Percentiles rank a stretch among this genome's conserved stretches.
Conservation (phyloP, 352 stramenopile genomes). For the Phytophthora sansomeana region DNA sequence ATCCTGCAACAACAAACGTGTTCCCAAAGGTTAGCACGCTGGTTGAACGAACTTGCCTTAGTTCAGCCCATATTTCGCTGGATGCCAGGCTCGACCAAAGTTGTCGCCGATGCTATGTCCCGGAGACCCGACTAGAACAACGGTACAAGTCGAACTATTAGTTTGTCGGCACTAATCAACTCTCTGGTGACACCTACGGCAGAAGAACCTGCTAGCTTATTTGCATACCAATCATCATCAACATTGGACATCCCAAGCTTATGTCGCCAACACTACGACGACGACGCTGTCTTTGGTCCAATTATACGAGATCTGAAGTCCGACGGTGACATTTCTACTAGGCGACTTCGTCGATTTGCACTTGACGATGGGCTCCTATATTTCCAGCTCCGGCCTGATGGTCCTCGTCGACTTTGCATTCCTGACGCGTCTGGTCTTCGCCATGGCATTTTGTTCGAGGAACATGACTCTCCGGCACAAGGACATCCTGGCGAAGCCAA, state of each 20-base stretch:
- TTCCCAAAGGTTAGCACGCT: conserved; percentile 5
- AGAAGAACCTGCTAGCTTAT: background rate
- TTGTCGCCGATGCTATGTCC: background rate
- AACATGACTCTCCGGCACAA: background rate
- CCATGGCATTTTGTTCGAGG: conserved; percentile 6
- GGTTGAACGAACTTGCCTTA: background rate
- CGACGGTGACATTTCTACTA: background rate
- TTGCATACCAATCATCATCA: background rate
- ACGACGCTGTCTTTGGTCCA: background rate
- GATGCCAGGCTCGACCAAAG: background rate
- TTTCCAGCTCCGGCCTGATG: background rate
- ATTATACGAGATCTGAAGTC: background rate
- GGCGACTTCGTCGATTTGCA: conserved; percentile 5
- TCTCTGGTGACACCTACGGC: background rate
- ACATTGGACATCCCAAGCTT: background rate
- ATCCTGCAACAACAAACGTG: conserved; percentile 20
- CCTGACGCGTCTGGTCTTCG: background rate
- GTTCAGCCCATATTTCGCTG: background rate
- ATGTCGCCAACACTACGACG: background rate
- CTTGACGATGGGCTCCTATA: conserved; percentile 7
- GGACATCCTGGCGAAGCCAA: conserved; percentile 16
- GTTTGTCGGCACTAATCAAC: conserved; percentile 5
- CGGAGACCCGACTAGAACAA: background rate
- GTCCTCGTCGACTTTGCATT: conserved; percentile 12
- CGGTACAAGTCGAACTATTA: conserved; percentile 5